phyloP scores from a whole-genome alignment of 305 asterid species.

The Solanum hybrid region DNA sequence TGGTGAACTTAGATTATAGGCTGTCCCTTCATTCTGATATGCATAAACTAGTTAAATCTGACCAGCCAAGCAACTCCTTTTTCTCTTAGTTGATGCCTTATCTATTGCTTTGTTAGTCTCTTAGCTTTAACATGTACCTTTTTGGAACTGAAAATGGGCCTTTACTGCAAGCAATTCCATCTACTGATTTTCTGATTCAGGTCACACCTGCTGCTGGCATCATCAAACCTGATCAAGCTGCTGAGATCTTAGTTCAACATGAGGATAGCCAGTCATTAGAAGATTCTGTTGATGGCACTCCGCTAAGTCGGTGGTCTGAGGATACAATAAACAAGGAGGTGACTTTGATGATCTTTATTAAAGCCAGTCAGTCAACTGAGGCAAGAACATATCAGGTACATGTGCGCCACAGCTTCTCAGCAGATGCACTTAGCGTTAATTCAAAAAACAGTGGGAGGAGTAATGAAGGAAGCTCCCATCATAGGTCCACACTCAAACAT shows the following conservation, averaged over 20 bases:
- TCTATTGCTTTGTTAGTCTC: neutral
- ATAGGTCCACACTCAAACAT: conserved; percentile 24
- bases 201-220: conserved; percentile 75
- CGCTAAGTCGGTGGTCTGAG: conserved; percentile 89
- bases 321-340: conserved; percentile 78
- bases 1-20: neutral
- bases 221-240: conserved; percentile 57
- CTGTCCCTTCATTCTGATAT: conserved; percentile 2
- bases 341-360: conserved; percentile 43
- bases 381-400: conserved; percentile 36
- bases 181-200: conserved; percentile 23
- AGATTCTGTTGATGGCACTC: conserved; percentile 53
- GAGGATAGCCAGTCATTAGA: conserved; percentile 58
- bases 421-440: conserved; percentile 19
- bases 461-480: conserved; percentile 41
- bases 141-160: neutral
- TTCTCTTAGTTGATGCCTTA: neutral
- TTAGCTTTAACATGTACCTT: neutral
- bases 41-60: neutral
- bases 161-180: neutral
- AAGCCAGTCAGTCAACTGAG: conserved; percentile 51
- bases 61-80: neutral
- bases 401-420: conserved; percentile 41
- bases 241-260: conserved; percentile 58
- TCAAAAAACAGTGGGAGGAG: conserved; percentile 30